Conservation (phyloP, 2,329 filamentous ascomycete species). For the Cytospora chrysosperma region DNA sequence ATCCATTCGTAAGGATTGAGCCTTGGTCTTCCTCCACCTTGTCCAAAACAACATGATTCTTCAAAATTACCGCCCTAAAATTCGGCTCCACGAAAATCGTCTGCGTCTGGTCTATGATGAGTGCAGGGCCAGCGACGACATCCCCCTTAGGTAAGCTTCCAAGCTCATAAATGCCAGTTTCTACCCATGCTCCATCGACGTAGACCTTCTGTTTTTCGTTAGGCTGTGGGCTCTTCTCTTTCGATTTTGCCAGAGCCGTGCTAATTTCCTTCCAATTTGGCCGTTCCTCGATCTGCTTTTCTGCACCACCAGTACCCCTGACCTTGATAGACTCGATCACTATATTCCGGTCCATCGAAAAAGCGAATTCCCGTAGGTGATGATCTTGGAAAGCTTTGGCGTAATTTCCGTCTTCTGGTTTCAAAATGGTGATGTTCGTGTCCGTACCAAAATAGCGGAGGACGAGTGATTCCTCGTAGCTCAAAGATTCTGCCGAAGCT, state of each 20-base stretch:
- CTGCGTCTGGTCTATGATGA: slow-evolving; percentile 32
- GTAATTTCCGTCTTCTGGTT: slow-evolving; percentile 37
- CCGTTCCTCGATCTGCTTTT: slow-evolving; percentile 16
- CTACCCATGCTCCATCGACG: slow-evolving; percentile 31
- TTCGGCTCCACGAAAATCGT: slow-evolving; percentile 32
- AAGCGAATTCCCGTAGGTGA: slow-evolving; percentile 43
- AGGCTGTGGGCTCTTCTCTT: slow-evolving; percentile 8
- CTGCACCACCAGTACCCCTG: slow-evolving; percentile 31
- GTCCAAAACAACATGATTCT: slow-evolving; percentile 28
- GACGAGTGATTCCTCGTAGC: slow-evolving; percentile 41
- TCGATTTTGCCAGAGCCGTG: neutral
- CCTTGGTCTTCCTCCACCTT: neutral
- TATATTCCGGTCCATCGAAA: slow-evolving; percentile 38
- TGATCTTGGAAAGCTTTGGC: slow-evolving; percentile 36
- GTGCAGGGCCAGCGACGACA: slow-evolving; percentile 16
- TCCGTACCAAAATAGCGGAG: slow-evolving; percentile 51
- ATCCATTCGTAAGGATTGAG: too few relatives aligned
- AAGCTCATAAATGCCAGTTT: slow-evolving; percentile 32
- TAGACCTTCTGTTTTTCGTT: slow-evolving; percentile 32
- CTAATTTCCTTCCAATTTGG: slow-evolving; percentile 26
- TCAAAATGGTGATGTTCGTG: slow-evolving; percentile 47
- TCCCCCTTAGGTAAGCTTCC: slow-evolving; percentile 27
- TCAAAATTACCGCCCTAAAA: slow-evolving; percentile 32
- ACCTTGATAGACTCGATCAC: slow-evolving; percentile 41
- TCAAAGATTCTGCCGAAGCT: slow-evolving; percentile 31